Evolutionary conservation across 1,284 basidiomycete genomes (phyloP).

Genomic region (Vanrija sp.): DNA sequence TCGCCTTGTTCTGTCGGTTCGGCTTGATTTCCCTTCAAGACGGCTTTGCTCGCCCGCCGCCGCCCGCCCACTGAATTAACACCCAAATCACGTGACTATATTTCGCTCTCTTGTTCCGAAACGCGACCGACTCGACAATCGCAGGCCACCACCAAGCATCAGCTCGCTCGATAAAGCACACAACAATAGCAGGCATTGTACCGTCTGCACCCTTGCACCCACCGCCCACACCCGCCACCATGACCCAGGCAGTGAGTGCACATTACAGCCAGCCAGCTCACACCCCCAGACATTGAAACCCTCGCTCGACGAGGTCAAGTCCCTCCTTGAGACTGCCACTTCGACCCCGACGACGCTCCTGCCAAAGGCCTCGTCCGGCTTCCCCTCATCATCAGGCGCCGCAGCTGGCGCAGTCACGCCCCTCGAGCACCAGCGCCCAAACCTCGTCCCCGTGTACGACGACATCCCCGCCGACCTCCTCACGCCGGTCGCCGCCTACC

Average conservation of each 20-base stretch:
- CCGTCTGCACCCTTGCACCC: neutral
- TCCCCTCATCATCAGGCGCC: constrained; percentile 26
- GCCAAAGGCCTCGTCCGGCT: constrained; percentile 22
- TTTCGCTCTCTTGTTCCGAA: too few species aligned
- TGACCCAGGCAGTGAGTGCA: constrained; percentile 17
- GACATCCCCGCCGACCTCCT: constrained; percentile 92
- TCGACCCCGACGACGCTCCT: constrained; percentile 37
- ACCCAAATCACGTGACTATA: too few species aligned
- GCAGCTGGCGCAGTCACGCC: constrained; percentile 10
- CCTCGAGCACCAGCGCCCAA: constrained; percentile 21
- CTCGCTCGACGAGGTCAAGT: constrained; percentile 35
- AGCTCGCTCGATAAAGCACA: too few species aligned
- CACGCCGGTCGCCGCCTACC: constrained; percentile 95
- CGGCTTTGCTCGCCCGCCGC: too few species aligned
- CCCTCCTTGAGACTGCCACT: constrained; percentile 25
- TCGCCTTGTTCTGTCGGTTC: too few species aligned
- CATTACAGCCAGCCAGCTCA: neutral
- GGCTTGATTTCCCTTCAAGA: too few species aligned
- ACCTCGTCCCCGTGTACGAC: constrained; percentile 74
- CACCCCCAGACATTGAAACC: constrained; percentile 14
- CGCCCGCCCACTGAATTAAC: too few species aligned
- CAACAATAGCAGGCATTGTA: neutral
- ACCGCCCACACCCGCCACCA: constrained; percentile 2
- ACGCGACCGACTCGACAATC: too few species aligned
- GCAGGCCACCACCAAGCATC: too few species aligned